Conservation (phyloP, 2,329 filamentous ascomycete species). For the Helicocarpus griseus region DNA sequence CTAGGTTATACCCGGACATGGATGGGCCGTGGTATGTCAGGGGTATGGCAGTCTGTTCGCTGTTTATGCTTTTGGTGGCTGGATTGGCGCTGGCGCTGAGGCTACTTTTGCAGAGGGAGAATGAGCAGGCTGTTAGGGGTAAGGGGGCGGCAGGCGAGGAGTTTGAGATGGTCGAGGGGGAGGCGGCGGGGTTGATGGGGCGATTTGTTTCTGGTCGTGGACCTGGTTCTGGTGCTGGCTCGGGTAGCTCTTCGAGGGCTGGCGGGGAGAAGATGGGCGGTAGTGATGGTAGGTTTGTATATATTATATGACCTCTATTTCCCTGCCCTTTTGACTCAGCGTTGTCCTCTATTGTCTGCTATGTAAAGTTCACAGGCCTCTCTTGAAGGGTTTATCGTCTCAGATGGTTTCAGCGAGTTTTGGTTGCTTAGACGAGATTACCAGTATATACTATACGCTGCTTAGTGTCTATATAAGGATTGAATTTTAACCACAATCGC, state of each 20-base stretch:
- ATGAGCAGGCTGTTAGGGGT: conserved; percentile 36
- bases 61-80: conserved; percentile 54
- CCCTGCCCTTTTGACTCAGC: too few species aligned
- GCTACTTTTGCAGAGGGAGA: conserved; percentile 43
- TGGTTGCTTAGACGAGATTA: too few species aligned
- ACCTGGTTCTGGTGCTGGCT: conserved; percentile 1
- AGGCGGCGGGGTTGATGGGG: conserved; percentile 10
- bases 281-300: conserved; percentile 7
- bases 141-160: conserved; percentile 15
- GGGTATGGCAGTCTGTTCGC: conserved; percentile 55
- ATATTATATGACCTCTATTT: conserved; percentile 7
- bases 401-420: too few species aligned
- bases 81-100: conserved; percentile 46
- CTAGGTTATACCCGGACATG: conserved; percentile 50
- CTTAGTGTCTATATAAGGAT: too few species aligned
- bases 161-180: conserved; percentile 9
- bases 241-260: neutral
- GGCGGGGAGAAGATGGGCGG: conserved; percentile 5
- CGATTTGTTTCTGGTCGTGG: too few species aligned
- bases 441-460: too few species aligned
- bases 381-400: too few species aligned
- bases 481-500: too few species aligned
- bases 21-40: conserved; percentile 53
- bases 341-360: too few species aligned
- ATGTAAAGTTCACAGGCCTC: too few species aligned